phyloP scores from a whole-genome alignment of 371 early-diverging fungal species.

The Mortierella sp. region DNA sequence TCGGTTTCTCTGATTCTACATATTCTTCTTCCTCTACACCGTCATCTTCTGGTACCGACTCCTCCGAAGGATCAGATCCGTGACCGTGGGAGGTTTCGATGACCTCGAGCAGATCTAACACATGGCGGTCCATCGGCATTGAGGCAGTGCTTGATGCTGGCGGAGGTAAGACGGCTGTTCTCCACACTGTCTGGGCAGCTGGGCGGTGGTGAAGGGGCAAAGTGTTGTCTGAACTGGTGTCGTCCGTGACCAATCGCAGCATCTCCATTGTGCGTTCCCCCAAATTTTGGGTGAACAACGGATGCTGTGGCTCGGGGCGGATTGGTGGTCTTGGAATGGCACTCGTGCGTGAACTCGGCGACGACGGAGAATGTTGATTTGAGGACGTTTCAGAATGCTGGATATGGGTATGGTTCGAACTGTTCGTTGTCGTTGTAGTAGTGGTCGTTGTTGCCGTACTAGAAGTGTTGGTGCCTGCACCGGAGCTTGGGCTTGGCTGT shows the following conservation, averaged over 20 bases:
- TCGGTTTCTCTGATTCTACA: neutral
- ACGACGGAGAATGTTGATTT: neutral
- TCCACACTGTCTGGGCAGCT: neutral
- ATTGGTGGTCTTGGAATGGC: neutral
- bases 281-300: constrained; percentile 26
- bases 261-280: constrained; percentile 33
- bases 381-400: constrained; percentile 5
- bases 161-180: neutral
- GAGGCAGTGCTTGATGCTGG: neutral
- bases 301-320: constrained; percentile 19
- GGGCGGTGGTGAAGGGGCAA: constrained; percentile 13
- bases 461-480: neutral
- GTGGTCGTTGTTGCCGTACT: neutral
- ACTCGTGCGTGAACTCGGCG: neutral
- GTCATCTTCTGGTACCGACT: neutral
- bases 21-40: neutral
- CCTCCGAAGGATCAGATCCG: neutral
- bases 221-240: constrained; percentile 29
- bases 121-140: constrained; percentile 11
- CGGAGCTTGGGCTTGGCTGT: neutral
- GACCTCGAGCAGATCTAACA: constrained; percentile 24
- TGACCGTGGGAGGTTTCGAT: neutral
- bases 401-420: neutral
- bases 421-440: neutral
- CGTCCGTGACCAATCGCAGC: constrained; percentile 33